Evolutionary conservation across 2,329 filamentous ascomycete genomes (phyloP).

Genomic region (Lachnellula hyalina): DNA sequence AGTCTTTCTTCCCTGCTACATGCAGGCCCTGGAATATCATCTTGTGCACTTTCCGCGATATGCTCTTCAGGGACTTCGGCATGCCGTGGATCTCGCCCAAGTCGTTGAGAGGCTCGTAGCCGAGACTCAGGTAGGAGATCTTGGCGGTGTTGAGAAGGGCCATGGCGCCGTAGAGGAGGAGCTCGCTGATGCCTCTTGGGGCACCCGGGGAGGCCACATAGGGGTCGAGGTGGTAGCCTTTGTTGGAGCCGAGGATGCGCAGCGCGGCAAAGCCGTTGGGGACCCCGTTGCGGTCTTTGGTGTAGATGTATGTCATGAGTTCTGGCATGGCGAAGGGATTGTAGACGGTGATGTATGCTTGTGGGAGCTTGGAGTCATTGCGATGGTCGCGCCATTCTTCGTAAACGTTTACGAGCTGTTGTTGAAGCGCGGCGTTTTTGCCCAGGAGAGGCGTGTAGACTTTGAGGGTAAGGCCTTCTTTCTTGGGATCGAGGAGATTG

Average conservation of each 20-base stretch:
- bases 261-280: constrained; percentile 37
- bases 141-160: constrained; percentile 31
- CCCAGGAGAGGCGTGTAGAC: constrained; percentile 33
- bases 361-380: constrained; percentile 28
- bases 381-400: constrained; percentile 34
- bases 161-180: constrained; percentile 36
- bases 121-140: constrained; percentile 34
- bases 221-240: constrained; percentile 39
- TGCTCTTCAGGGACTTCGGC: constrained; percentile 20
- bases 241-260: constrained; percentile 32
- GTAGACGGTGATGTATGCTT: constrained; percentile 38
- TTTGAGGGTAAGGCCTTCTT: constrained; percentile 32
- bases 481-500: constrained; percentile 33
- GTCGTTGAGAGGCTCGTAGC: constrained; percentile 34
- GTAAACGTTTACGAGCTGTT: constrained; percentile 33
- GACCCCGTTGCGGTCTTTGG: constrained; percentile 25
- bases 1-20: constrained; percentile 35
- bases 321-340: constrained; percentile 35
- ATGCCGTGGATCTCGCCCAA: constrained; percentile 33
- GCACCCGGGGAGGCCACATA: constrained; percentile 33
- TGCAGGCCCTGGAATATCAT: constrained; percentile 32
- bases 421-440: constrained; percentile 30
- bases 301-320: constrained; percentile 39
- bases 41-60: constrained; percentile 31
- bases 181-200: constrained; percentile 35